Evolutionary conservation across 2,329 filamentous ascomycete genomes (phyloP), one percentile per base, ranked within the genome.

Genomic region (Stagonosporopsis rhizophila): DNA sequence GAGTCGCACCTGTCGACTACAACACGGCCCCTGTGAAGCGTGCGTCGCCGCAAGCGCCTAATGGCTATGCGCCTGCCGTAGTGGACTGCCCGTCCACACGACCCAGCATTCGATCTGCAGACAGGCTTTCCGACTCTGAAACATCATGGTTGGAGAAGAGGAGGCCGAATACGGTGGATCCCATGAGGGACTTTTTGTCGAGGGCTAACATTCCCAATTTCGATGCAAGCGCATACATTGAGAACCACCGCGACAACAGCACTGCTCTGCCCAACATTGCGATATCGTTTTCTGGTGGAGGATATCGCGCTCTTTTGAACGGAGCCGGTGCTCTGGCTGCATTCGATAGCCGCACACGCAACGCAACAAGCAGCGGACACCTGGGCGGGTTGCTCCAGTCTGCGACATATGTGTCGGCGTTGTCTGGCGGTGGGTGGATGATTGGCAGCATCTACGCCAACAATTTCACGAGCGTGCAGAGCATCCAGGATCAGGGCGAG

Each of bases 401-500:
- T 3, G 78, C 90, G 0, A 96, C 91, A 0, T 96, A 96, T 71
- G 74, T 96, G 12, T 83, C 91, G 2, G 92, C 91, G 8, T 81
- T 96, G 3, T 94, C 90, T 7, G 92, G 92, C 27, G 92, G 92
- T 50, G 86, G 88, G 47, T 96, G 92, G 92, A 81, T 96, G 17
- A 84, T 96, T 4, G 90, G 91, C n/a, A 91, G 89, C 51, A 79
- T 96, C 9, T 93, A 86, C 58, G 80, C 87, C 66, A 87, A 88
- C 73, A 96, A 96, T 78, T 96, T 92, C 72, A 89, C 87, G 9
- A 86, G 87, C 0, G 83, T 93, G 3, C 76, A 83, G 42, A 74
- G 76, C 58, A 81, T 91, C 45, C 76, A 85, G 46, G 75, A 80
- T 22, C 71, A 81, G 32, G 73, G 69, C 6, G 56, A 67, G 2